Base-by-base conservation (phyloP, 176 grass and related monocot genomes). In the Hordeum marinum region DNA sequence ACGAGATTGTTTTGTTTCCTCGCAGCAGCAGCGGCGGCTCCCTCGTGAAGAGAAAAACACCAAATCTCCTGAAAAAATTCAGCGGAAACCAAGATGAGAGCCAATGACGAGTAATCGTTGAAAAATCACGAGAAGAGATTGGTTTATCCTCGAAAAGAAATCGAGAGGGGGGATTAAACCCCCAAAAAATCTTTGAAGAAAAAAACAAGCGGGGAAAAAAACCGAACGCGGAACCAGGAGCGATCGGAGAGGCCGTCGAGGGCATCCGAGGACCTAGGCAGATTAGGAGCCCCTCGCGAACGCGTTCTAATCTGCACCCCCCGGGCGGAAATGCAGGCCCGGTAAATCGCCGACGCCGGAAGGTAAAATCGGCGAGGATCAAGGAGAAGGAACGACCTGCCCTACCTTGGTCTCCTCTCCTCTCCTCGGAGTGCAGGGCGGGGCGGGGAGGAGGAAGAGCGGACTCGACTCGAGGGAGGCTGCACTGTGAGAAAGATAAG, bases 261-360 rank as follows among this genome's bases (percentile, higher is more conserved):
- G 67, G 46, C 61, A 67, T 29, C 80, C n/a, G 79, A 39, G 23
- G 80, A 40, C 14, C 2, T 68, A 52, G 9, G 37, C 27, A 10
- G 80, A 84, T 68, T 80, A 84, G 39, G 59, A 60, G 7, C 43
- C 20, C 27, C 29, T 32, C 3, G n/a, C 15, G 75, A 83, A 42
- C 61, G 8, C 60, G 27, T n/a, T 72, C 17, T 55, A 75, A 80
- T 46, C 80, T 39, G 36, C 69, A 6, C 80, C 62, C 21, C 43
- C 37, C 12, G 67, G 24, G 42, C 46, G 21, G 50, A 62, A 90
- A 84, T 90, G 89, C 80, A 61, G 85, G 85, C 24, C 85, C 27
- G 29, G 40, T 25, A 68, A 75, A 75, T 66, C 68, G 48, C 60
- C 15, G 8, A 29, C 15, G 52, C 18, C 42, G 37, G 13, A 14